These are phyloP conservation scores for Pharus latifolius DNA, from an alignment of 176 grass and related monocot species.

Conservation along the genomic window DNA sequence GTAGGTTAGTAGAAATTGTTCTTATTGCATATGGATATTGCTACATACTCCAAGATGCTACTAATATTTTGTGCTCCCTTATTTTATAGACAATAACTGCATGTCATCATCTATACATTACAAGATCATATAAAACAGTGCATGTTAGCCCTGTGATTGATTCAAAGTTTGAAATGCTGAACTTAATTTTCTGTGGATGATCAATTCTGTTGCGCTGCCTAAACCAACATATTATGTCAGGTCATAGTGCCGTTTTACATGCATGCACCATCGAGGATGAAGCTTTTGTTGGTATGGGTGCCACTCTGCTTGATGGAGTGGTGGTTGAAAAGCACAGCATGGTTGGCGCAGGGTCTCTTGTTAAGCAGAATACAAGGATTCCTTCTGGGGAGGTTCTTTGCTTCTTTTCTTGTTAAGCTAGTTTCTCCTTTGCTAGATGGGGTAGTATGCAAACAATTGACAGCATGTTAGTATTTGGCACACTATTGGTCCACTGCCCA, in stretches of 20 bases:
- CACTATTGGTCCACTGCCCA: background rate
- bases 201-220: background rate
- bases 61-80: background rate
- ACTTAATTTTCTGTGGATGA: constrained; percentile 4
- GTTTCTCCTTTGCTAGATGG: background rate
- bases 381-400: constrained; percentile 77
- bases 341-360: constrained; percentile 80
- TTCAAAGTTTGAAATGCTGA: background rate
- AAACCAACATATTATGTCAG: constrained; percentile 32
- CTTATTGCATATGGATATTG: background rate
- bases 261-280: constrained; percentile 88
- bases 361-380: constrained; percentile 83
- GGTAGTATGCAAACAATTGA: background rate
- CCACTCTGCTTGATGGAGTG: constrained; percentile 81
- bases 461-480: background rate
- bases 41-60: background rate
- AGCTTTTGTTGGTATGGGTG: constrained; percentile 92
- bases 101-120: background rate
- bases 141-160: background rate
- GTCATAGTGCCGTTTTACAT: constrained; percentile 85
- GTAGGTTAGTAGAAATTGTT: constrained; percentile 49
- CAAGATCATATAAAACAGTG: background rate
- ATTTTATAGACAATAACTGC: background rate
- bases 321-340: constrained; percentile 92
- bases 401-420: constrained; percentile 3